phyloP scores from a whole-genome alignment of 2,329 filamentous ascomycete species.

The Cyphellophora europaea region DNA sequence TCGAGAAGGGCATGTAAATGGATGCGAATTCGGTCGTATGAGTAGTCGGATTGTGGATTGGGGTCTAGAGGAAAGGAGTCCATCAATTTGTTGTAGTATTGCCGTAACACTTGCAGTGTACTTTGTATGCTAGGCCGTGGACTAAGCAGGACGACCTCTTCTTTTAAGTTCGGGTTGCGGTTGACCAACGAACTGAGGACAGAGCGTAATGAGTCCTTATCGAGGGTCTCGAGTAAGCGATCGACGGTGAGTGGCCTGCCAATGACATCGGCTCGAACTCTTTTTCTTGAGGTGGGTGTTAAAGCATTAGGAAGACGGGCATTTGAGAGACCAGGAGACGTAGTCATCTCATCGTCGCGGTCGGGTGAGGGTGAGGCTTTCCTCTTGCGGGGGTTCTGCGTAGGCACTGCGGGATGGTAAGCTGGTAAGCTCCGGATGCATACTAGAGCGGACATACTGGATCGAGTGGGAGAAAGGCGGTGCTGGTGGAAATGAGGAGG shows the following conservation, averaged over 20 bases:
- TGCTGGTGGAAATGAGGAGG: conserved; percentile 55
- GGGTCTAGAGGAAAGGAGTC: conserved; percentile 77
- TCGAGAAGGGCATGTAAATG: conserved; percentile 73
- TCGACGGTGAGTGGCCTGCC: conserved; percentile 57
- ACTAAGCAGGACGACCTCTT: conserved; percentile 73
- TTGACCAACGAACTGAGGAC: conserved; percentile 89
- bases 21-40: conserved; percentile 85
- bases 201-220: conserved; percentile 70
- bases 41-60: conserved; percentile 78
- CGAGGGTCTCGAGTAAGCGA: conserved; percentile 88
- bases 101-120: conserved; percentile 68
- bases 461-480: conserved; percentile 50
- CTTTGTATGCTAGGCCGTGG: conserved; percentile 79
- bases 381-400: conserved; percentile 55
- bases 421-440: conserved; percentile 1
- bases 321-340: conserved; percentile 77
- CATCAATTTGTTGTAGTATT: conserved; percentile 71
- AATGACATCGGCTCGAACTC: conserved; percentile 57
- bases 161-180: conserved; percentile 72
- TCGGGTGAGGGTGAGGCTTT: conserved; percentile 51
- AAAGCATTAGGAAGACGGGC: conserved; percentile 62
- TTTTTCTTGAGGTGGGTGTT: conserved; percentile 58
- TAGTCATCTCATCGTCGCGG: conserved; percentile 66
- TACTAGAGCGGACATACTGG: conserved; percentile 37
- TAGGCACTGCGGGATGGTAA: conserved; percentile 18